These are phyloP conservation scores for Dunaliella primolecta DNA, from an alignment of 139 green algal genomes.

Conservation along the genomic window DNA sequence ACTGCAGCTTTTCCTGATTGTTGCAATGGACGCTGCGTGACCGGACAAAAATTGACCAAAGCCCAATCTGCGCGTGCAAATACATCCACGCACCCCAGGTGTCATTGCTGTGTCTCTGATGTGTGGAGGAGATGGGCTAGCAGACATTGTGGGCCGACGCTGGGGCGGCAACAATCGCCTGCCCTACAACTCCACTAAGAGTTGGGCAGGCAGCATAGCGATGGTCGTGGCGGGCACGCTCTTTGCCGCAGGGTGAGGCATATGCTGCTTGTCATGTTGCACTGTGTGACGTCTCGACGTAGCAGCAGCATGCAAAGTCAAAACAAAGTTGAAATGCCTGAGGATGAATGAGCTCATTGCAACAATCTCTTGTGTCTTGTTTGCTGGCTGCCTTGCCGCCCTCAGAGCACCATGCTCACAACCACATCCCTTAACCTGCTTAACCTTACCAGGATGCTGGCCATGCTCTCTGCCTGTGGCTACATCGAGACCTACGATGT, in stretches of 20 bases:
- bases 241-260: constrained; percentile 52
- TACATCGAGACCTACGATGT: constrained; percentile 47
- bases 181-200: constrained; percentile 86
- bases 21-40: background rate
- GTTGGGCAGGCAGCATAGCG: constrained; percentile 78
- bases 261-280: background rate
- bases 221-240: constrained; percentile 74
- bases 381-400: too few relatives aligned
- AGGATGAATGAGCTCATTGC: too few relatives aligned
- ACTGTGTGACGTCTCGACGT: background rate
- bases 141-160: constrained; percentile 87
- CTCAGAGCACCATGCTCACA: too few relatives aligned
- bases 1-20: background rate
- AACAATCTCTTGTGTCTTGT: too few relatives aligned
- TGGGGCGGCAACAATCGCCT: constrained; percentile 59
- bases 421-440: too few relatives aligned
- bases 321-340: too few relatives aligned
- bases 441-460: constrained; percentile 38
- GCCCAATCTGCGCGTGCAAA: too few relatives aligned
- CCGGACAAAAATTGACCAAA: too few relatives aligned
- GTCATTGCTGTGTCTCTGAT: constrained; percentile 68
- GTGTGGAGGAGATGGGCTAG: constrained; percentile 89
- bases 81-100: too few relatives aligned
- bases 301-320: background rate
- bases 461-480: constrained; percentile 50